Evolutionary conservation across 2,329 filamentous ascomycete species (phyloP).

Genomic region (Conoideocrella luteorostrata): DNA sequence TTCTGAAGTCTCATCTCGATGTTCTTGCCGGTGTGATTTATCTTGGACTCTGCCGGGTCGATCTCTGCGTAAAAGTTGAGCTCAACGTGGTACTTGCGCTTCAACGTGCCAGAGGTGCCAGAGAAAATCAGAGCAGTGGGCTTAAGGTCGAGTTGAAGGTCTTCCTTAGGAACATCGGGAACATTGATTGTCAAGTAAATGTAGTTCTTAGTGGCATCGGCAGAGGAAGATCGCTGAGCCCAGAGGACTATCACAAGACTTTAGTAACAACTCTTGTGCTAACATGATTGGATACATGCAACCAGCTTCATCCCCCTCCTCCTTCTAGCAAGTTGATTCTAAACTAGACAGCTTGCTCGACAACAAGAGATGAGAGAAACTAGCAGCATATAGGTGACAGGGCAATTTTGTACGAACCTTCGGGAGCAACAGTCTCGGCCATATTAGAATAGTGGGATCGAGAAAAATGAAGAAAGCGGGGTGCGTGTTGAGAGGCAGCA

Average conservation of each 20-base stretch:
- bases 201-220: slow-evolving; percentile 82
- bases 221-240: slow-evolving; percentile 87
- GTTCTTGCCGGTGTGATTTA: slow-evolving; percentile 81
- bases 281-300: no score
- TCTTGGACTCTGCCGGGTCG: slow-evolving; percentile 75
- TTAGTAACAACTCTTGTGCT: no score
- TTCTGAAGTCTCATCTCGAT: slow-evolving; percentile 89
- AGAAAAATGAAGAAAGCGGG: slow-evolving; percentile 4
- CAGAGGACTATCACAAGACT: slow-evolving; percentile 65
- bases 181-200: slow-evolving; percentile 89
- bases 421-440: slow-evolving; percentile 28
- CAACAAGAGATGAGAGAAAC: no score
- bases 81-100: slow-evolving; percentile 78
- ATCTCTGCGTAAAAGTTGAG: slow-evolving; percentile 90
- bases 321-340: no score
- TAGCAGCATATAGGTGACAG: background rate
- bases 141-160: slow-evolving; percentile 78
- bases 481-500: background rate
- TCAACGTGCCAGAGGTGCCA: slow-evolving; percentile 76
- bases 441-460: slow-evolving; percentile 13
- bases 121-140: slow-evolving; percentile 72
- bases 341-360: no score
- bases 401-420: slow-evolving; percentile 27
- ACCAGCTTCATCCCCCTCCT: no score
- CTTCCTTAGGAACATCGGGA: slow-evolving; percentile 70